These are phyloP conservation scores for Plantago ovata DNA, from an alignment of 257 asterid genomes.

Conservation along the genomic window DNA sequence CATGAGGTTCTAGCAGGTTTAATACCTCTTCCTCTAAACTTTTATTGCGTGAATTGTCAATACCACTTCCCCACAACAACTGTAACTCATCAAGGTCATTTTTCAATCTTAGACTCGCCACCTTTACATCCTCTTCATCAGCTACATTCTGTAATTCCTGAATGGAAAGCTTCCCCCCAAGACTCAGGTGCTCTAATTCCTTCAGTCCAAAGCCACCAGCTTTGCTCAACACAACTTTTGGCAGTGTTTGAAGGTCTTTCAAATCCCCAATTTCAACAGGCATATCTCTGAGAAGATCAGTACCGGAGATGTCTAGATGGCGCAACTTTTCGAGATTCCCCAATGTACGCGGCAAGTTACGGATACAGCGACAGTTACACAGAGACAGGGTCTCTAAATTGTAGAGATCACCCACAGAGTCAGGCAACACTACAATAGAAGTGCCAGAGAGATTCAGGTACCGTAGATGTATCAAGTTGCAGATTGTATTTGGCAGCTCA, in stretches of 20 bases:
- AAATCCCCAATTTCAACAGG: constrained; percentile 46
- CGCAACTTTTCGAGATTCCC: constrained; percentile 53
- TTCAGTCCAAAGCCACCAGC: constrained; percentile 44
- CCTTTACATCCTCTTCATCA: constrained; percentile 48
- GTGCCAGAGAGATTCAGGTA: constrained; percentile 56
- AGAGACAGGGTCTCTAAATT: constrained; percentile 49
- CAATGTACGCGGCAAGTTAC: constrained; percentile 40
- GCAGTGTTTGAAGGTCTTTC: constrained; percentile 45
- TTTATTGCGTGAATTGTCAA: constrained; percentile 23
- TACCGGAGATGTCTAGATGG: constrained; percentile 55
- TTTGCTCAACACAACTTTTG: constrained; percentile 46
- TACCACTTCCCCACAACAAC: constrained; percentile 47
- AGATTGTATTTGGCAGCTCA: constrained; percentile 41
- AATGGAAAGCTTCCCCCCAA: constrained; percentile 48
- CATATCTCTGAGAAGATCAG: constrained; percentile 53
- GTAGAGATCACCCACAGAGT: constrained; percentile 35
- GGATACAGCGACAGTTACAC: constrained; percentile 47
- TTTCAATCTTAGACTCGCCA: constrained; percentile 39
- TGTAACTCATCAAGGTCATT: constrained; percentile 44
- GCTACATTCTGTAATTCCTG: constrained; percentile 52
- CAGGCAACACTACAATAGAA: constrained; percentile 37
- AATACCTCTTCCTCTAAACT: constrained; percentile 41
- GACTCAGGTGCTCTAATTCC: constrained; percentile 36
- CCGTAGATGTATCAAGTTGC: constrained; percentile 47
- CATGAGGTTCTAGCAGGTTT: constrained; percentile 49